These are phyloP conservation scores for Epithele typhae DNA, from an alignment of 768 basidiomycete genomes.

Conservation along the genomic window DNA sequence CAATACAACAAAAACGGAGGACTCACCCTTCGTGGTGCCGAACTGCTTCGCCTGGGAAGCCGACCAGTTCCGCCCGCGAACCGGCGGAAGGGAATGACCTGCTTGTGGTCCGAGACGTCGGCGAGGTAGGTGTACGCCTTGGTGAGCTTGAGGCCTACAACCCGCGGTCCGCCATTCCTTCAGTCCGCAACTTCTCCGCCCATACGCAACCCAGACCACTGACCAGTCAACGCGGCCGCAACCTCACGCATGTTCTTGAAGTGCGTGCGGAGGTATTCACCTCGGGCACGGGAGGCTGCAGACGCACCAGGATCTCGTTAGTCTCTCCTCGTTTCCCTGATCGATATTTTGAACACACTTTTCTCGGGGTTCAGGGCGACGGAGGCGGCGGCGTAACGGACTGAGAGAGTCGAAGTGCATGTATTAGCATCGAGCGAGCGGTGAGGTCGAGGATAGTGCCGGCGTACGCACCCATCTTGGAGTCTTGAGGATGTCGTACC, in stretches of 20 bases:
- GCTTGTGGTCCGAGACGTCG: conserved; percentile 95
- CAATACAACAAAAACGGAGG: background rate
- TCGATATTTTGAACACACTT: conserved; percentile 46
- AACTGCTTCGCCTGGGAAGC: conserved; percentile 95
- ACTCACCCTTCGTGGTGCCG: conserved; percentile 91
- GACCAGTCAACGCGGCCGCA: conserved; percentile 88
- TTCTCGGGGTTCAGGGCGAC: conserved; percentile 92
- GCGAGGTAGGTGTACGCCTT: conserved; percentile 95
- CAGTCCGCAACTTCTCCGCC: background rate
- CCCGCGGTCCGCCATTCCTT: conserved; percentile 9
- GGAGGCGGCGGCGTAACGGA: conserved; percentile 91
- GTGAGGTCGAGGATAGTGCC: conserved; percentile 13
- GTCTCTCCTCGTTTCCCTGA: conserved; percentile 1
- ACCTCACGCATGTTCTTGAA: conserved; percentile 99
- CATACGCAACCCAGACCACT: conserved; percentile 20
- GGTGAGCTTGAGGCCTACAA: conserved; percentile 79
- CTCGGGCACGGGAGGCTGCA: conserved; percentile 85
- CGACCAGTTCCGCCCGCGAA: conserved; percentile 95
- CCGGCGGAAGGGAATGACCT: conserved; percentile 93
- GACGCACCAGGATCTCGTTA: conserved; percentile 6
- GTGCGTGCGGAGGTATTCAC: conserved; percentile 97
- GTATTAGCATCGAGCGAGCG: conserved; percentile 12
- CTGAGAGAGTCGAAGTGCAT: conserved; percentile 37
- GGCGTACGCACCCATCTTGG: conserved; percentile 34
- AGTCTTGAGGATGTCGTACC: conserved; percentile 31